Evolutionary conservation across 2,329 filamentous ascomycete species (phyloP).

Genomic region (Nannizziopsis barbatae): DNA sequence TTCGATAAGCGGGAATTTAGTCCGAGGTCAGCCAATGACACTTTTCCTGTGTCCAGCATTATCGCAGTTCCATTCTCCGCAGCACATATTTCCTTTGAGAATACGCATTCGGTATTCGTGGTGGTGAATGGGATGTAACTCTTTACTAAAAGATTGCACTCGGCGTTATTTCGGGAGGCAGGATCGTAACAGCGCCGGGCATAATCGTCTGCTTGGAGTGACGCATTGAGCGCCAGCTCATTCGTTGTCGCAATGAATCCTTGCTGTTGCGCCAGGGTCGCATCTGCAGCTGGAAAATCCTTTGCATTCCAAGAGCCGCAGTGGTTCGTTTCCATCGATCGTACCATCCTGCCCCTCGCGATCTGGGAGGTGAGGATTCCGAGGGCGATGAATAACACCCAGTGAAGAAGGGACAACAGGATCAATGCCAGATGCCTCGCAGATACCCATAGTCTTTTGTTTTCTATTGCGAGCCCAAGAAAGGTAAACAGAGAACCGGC

Average conservation of each 20-base stretch:
- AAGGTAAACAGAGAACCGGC: slow-evolving; percentile 1
- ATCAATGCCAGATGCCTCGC: background rate
- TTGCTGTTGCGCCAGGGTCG: slow-evolving; percentile 1
- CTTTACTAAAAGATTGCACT: background rate
- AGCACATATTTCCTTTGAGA: slow-evolving; percentile 3
- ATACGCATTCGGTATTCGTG: slow-evolving; percentile 1
- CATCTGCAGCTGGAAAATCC: background rate
- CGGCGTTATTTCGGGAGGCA: background rate
- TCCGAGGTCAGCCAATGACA: slow-evolving; percentile 2
- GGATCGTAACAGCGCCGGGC: slow-evolving; percentile 4
- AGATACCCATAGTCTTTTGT: background rate
- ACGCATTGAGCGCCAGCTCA: slow-evolving; percentile 3
- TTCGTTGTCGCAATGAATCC: slow-evolving; percentile 1
- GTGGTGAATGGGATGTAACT: background rate
- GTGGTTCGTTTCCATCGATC: slow-evolving; percentile 1
- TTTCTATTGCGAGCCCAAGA: background rate
- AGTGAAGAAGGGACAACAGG: slow-evolving; percentile 1
- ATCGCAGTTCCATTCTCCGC: slow-evolving; percentile 1
- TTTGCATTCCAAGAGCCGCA: slow-evolving; percentile 3
- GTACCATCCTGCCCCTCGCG: slow-evolving; percentile 2
- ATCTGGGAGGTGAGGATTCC: slow-evolving; percentile 7
- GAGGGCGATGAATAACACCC: slow-evolving; percentile 2
- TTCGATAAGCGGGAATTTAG: slow-evolving; percentile 1
- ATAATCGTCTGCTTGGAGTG: slow-evolving; percentile 4
- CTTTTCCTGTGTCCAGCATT: slow-evolving; percentile 1